Percentiles rank a stretch among this genome's conserved stretches.
Evolutionary conservation across 140 eudicot species (phyloP).

Genomic region (Stevia rebaudiana): DNA sequence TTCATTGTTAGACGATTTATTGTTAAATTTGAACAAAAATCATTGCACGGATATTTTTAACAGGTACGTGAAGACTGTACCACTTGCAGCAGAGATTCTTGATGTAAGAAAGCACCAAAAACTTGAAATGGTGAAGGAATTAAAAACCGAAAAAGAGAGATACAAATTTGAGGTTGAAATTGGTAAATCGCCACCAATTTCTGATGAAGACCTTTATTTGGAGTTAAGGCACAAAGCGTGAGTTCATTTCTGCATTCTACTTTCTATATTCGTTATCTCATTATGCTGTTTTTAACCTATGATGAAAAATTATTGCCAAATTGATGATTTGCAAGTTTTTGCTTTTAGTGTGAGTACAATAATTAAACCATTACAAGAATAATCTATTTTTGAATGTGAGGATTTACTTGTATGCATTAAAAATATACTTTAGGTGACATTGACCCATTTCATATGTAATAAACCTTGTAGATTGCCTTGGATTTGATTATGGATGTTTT

Average conservation of each 20-base stretch:
- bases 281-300: not conserved
- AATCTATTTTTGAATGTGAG: not conserved
- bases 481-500: not conserved
- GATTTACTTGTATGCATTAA: not conserved
- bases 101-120: slow-evolving; percentile 79
- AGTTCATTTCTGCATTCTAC: slow-evolving; percentile 21
- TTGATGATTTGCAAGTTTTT: slow-evolving; percentile 9
- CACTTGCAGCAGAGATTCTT: slow-evolving; percentile 89
- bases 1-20: not conserved
- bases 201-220: slow-evolving; percentile 74
- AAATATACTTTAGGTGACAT: not conserved
- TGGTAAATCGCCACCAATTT: slow-evolving; percentile 91
- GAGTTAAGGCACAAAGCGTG: slow-evolving; percentile 90
- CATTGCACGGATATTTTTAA: slow-evolving; percentile 5
- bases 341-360: not conserved
- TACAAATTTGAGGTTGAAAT: slow-evolving; percentile 79
- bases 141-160: slow-evolving; percentile 64
- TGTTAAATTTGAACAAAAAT: not conserved
- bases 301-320: not conserved
- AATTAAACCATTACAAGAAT: not conserved
- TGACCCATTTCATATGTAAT: not conserved
- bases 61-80: slow-evolving; percentile 93
- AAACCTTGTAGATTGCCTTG: slow-evolving; percentile 1
- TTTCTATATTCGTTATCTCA: not conserved
- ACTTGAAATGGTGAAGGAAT: slow-evolving; percentile 83